Evolutionary conservation across 208 protist species (phyloP).

Genomic region (Hexamita inflata): DNA sequence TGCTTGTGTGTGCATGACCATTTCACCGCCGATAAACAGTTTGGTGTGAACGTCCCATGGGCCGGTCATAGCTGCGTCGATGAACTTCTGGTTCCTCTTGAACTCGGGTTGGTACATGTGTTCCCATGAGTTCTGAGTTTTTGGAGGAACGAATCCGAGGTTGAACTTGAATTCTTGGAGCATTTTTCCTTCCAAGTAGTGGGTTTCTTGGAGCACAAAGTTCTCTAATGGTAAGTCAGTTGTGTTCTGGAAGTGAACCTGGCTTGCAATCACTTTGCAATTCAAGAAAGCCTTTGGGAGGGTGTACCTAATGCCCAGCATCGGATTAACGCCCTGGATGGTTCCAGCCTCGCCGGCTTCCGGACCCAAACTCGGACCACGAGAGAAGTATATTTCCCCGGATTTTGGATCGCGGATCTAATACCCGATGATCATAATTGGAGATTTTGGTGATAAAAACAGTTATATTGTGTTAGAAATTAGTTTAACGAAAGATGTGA

Average conservation of each 20-base stretch:
- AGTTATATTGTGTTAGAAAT: no score
- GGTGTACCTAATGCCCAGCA: not conserved
- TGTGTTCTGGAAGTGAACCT: not conserved
- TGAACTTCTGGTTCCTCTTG: not conserved
- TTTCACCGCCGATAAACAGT: not conserved
- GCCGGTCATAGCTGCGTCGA: not conserved
- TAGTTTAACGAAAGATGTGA: no score
- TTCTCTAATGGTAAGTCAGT: not conserved
- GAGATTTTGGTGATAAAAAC: not conserved
- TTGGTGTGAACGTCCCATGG: not conserved
- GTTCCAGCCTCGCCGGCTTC: not conserved
- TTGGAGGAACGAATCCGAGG: not conserved
- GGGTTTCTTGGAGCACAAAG: not conserved
- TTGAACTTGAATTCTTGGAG: conserved; percentile 1
- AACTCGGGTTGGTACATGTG: conserved; percentile 11
- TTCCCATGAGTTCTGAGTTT: conserved; percentile 21
- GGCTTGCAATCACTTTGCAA: not conserved
- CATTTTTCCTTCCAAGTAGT: not conserved
- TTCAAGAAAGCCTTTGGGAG: not conserved
- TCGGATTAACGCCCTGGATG: not conserved
- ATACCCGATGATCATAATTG: conserved; percentile 2
- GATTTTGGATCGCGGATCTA: not conserved
- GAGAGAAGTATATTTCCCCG: conserved; percentile 17
- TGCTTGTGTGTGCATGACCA: not conserved
- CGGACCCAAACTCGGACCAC: not conserved